Evolutionary conservation across 768 basidiomycete genomes (phyloP).

Genomic region (Amanita rimosa): DNA sequence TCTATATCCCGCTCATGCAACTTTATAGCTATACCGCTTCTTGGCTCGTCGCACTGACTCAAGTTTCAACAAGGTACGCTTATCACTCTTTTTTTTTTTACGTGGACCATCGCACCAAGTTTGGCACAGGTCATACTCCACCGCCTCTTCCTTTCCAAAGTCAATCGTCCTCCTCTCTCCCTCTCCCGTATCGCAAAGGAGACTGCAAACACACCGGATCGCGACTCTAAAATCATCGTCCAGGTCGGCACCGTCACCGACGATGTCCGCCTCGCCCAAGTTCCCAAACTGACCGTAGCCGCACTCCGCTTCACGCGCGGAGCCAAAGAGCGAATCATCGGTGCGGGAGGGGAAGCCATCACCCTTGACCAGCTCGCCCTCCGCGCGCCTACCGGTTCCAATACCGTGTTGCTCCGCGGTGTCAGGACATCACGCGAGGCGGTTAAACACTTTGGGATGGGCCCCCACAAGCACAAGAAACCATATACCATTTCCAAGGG

Average conservation of each 20-base stretch:
- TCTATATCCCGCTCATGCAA: conserved; percentile 5
- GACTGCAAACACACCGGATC: conserved; percentile 53
- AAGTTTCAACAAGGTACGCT: conserved; percentile 83
- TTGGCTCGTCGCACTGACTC: conserved; percentile 94
- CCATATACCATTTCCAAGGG: conserved; percentile 94
- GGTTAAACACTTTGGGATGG: conserved; percentile 97
- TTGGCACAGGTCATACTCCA: conserved; percentile 73
- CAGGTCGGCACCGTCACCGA: conserved; percentile 90
- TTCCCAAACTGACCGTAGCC: conserved; percentile 89
- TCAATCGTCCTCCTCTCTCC: conserved; percentile 94
- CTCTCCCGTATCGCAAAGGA: conserved; percentile 88
- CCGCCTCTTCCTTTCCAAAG: conserved; percentile 93
- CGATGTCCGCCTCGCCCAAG: conserved; percentile 74
- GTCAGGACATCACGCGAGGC: conserved; percentile 91
- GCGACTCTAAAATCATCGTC: conserved; percentile 77
- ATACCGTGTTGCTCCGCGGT: conserved; percentile 90
- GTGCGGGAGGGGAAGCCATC: conserved; percentile 88
- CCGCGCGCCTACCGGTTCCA: conserved; percentile 87
- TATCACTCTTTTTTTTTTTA: neutral
- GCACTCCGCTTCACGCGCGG: conserved; percentile 91
- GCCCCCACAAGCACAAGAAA: conserved; percentile 98
- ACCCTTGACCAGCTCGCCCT: conserved; percentile 96
- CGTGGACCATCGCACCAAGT: neutral
- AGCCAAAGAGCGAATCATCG: conserved; percentile 90
- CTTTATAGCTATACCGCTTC: conserved; percentile 89